These are phyloP conservation scores for Cucumis cinereus DNA, from an alignment of 306 rosid species.

Conservation along the genomic window DNA sequence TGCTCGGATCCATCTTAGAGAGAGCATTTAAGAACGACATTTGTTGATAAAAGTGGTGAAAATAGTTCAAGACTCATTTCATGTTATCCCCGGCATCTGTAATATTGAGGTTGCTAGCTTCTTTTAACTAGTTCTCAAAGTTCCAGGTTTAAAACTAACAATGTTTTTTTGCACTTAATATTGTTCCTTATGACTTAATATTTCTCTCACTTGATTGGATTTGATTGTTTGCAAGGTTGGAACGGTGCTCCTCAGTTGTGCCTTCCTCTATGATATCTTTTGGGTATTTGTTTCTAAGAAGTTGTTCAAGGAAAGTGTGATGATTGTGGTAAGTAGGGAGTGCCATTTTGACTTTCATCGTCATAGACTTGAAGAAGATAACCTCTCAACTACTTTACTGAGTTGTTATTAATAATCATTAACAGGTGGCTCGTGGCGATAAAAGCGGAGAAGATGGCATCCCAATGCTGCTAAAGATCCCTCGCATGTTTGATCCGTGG, in stretches of 20 bases:
- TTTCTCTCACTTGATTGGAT: slow-evolving; percentile 14
- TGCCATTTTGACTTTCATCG: background rate
- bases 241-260: slow-evolving; percentile 80
- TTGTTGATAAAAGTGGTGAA: background rate
- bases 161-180: background rate
- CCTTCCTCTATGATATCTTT: slow-evolving; percentile 77
- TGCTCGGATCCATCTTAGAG: background rate
- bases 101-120: background rate
- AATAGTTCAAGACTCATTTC: background rate
- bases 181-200: background rate
- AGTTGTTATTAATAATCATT: background rate
- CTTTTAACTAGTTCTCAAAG: background rate
- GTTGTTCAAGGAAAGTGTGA: slow-evolving; percentile 86
- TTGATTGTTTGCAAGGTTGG: slow-evolving; percentile 56
- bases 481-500: slow-evolving; percentile 91
- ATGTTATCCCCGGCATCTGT: background rate
- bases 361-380: background rate
- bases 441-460: slow-evolving; percentile 90
- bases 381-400: background rate
- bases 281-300: slow-evolving; percentile 87
- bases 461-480: slow-evolving; percentile 91
- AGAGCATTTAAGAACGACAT: background rate
- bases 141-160: background rate
- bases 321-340: slow-evolving; percentile 80
- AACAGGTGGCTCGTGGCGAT: slow-evolving; percentile 88